Evolutionary conservation across 306 rosid genomes (phyloP).

Genomic region (Cucurbita moschata): DNA sequence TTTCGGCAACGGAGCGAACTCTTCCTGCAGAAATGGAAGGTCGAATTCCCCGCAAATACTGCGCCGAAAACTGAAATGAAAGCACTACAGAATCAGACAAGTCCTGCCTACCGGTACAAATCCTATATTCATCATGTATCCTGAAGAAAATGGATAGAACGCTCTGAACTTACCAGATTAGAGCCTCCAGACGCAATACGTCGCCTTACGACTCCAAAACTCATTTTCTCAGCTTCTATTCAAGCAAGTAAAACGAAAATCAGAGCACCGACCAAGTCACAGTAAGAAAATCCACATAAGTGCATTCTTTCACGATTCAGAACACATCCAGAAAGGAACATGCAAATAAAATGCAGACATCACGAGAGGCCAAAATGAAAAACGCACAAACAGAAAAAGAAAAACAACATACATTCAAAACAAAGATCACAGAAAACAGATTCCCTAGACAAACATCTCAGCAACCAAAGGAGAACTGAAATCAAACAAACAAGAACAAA

Average conservation of each 20-base stretch:
- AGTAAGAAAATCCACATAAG: not conserved
- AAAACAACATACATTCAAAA: not conserved
- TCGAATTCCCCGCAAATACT: conserved; percentile 24
- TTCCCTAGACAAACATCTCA: not conserved
- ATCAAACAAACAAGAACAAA: not conserved
- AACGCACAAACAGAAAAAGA: not conserved
- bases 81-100: not conserved
- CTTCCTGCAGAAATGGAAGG: conserved; percentile 19
- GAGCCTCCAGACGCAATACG: conserved; percentile 54
- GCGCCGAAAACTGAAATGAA: conserved; percentile 27
- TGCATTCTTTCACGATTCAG: not conserved
- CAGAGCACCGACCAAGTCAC: not conserved
- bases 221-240: not conserved
- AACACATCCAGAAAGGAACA: not conserved
- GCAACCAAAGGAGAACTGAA: not conserved
- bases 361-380: not conserved
- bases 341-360: not conserved
- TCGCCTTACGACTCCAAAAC: conserved; percentile 59
- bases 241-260: not conserved
- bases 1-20: conserved; percentile 29
- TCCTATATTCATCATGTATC: not conserved
- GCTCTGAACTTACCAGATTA: conserved; percentile 15
- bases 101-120: not conserved
- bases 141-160: not conserved
- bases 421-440: not conserved